Conservation (phyloP, 495 filamentous ascomycete genomes). For the Hamigera avellanea region DNA sequence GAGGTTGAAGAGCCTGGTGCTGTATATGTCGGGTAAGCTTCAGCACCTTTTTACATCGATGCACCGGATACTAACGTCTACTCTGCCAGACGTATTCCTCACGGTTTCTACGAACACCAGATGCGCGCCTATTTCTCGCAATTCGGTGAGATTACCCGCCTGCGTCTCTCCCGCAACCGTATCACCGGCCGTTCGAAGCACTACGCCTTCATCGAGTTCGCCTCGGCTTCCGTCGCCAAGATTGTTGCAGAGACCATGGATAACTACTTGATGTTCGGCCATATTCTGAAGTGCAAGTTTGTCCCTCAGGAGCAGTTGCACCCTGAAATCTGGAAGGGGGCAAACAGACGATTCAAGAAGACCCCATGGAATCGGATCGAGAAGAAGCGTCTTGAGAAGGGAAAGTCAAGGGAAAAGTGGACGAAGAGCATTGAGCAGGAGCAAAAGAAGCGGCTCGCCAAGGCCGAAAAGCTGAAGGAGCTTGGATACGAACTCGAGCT, state of each 20-base stretch:
- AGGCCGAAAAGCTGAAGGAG: constrained; percentile 63
- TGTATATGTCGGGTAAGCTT: constrained; percentile 63
- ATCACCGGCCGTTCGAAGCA: constrained; percentile 82
- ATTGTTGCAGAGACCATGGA: constrained; percentile 93
- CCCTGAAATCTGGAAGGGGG: constrained; percentile 71
- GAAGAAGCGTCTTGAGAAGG: constrained; percentile 57
- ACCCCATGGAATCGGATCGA: constrained; percentile 78
- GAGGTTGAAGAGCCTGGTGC: constrained; percentile 53
- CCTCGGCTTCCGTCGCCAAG: constrained; percentile 62
- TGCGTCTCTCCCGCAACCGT: constrained; percentile 83
- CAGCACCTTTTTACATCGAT: neutral
- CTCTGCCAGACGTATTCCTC: constrained; percentile 57
- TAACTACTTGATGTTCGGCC: constrained; percentile 91
- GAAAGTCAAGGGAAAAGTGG: constrained; percentile 64
- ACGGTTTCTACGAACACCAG: constrained; percentile 93
- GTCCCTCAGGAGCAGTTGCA: constrained; percentile 69
- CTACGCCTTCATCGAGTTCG: constrained; percentile 89
- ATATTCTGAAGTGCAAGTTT: constrained; percentile 76
- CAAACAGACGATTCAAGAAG: constrained; percentile 77
- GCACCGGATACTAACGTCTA: constrained; percentile 8
- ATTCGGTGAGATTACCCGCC: constrained; percentile 71
- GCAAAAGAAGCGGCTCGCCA: constrained; percentile 49
- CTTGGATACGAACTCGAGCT: constrained; percentile 78
- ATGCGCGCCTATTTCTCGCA: constrained; percentile 93
- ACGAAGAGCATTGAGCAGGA: constrained; percentile 57